Evolutionary conservation across 2,329 filamentous ascomycete species (phyloP).

Genomic region (Penicillium carneum): DNA sequence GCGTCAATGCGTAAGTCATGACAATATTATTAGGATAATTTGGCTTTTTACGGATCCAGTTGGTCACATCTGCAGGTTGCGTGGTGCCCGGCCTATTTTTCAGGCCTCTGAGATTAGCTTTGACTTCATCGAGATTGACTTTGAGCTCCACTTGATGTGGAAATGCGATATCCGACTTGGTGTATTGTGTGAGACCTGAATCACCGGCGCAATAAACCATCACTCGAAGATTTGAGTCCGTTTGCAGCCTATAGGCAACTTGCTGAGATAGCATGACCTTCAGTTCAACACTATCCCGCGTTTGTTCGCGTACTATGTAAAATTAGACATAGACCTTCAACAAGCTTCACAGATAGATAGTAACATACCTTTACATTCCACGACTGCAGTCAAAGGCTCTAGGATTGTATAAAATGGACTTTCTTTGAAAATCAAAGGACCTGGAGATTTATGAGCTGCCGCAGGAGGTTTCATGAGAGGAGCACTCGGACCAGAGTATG

Average conservation of each 20-base stretch:
- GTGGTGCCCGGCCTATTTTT: constrained; percentile 98
- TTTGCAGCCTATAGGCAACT: constrained; percentile 62
- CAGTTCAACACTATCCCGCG: constrained; percentile 65
- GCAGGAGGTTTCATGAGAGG: constrained; percentile 10
- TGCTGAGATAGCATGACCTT: constrained; percentile 65
- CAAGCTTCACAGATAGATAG: background rate
- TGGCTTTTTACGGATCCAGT: constrained; percentile 70
- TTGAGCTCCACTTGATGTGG: constrained; percentile 92
- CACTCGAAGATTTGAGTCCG: constrained; percentile 70
- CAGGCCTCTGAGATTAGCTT: constrained; percentile 89
- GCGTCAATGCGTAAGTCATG: constrained; percentile 90
- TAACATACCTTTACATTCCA: constrained; percentile 74
- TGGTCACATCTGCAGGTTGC: constrained; percentile 88
- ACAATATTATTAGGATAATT: constrained; percentile 78
- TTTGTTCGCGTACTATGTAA: constrained; percentile 63
- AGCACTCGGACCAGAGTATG: constrained; percentile 39
- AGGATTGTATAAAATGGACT: constrained; percentile 85
- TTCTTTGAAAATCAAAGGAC: constrained; percentile 67
- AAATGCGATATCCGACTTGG: constrained; percentile 76
- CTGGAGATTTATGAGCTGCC: constrained; percentile 46
- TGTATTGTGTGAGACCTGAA: constrained; percentile 63
- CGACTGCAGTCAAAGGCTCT: constrained; percentile 68
- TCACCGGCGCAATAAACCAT: constrained; percentile 84
- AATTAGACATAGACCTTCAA: constrained; percentile 30
- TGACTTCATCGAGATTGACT: constrained; percentile 85